Evolutionary conservation across 2,329 filamentous ascomycete genomes (phyloP).

Genomic region (Polytolypa hystricis): DNA sequence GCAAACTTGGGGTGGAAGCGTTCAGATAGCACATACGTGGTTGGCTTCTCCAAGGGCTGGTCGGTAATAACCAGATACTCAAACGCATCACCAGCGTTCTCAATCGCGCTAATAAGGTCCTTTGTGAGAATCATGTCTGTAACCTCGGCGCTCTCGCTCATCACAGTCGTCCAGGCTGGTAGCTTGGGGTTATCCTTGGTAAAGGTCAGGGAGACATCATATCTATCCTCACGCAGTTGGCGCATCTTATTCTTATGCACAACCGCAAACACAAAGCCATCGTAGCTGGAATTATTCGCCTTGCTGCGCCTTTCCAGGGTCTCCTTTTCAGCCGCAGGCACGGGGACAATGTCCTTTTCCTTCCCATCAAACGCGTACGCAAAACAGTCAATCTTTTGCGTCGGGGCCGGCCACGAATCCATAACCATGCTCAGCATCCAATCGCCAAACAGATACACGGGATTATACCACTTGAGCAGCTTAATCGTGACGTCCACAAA

Average conservation of each 20-base stretch:
- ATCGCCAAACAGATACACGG: conserved; percentile 57
- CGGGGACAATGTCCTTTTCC: conserved; percentile 66
- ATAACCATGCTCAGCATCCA: conserved; percentile 61
- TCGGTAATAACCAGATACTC: conserved; percentile 85
- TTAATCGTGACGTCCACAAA: conserved; percentile 79
- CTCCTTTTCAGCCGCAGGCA: conserved; percentile 47
- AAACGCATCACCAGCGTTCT: conserved; percentile 65
- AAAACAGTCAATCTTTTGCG: conserved; percentile 64
- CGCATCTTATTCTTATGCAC: conserved; percentile 95
- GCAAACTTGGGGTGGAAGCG: background rate
- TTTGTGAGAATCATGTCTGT: conserved; percentile 76
- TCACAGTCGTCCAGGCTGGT: conserved; percentile 79
- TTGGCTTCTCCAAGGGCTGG: conserved; percentile 77
- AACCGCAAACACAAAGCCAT: conserved; percentile 87
- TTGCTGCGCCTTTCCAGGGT: conserved; percentile 50
- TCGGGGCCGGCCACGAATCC: conserved; percentile 59
- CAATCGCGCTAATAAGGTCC: conserved; percentile 72
- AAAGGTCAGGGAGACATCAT: conserved; percentile 82
- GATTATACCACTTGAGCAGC: conserved; percentile 80
- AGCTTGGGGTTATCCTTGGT: conserved; percentile 91
- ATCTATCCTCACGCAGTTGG: conserved; percentile 77
- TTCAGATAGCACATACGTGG: conserved; percentile 51
- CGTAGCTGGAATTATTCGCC: conserved; percentile 53
- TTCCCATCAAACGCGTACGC: conserved; percentile 87
- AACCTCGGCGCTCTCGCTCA: conserved; percentile 94